phyloP scores from a whole-genome alignment of 306 rosid genomes.

The Pyrus communis region DNA sequence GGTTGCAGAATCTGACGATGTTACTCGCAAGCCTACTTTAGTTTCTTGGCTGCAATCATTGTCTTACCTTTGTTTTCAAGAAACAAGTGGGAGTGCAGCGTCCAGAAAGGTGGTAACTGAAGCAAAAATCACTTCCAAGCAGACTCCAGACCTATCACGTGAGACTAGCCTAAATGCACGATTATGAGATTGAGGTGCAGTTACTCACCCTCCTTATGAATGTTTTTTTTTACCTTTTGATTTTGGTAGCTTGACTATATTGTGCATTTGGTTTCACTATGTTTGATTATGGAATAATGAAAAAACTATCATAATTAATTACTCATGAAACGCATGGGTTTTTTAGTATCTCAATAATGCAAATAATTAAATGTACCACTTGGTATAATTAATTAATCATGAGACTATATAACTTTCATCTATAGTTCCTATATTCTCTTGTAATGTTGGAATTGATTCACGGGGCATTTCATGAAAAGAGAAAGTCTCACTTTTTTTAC shows the following conservation, averaged over 20 bases:
- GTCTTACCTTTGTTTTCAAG: constrained; percentile 64
- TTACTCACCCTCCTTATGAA: not conserved
- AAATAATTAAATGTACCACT: not conserved
- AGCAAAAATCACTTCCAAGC: constrained; percentile 10
- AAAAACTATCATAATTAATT: too few relatives aligned
- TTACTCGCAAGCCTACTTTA: constrained; percentile 64
- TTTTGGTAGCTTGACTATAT: not conserved
- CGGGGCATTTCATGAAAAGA: not conserved
- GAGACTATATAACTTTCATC: not conserved
- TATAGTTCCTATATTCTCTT: not conserved
- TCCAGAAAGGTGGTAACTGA: constrained; percentile 25
- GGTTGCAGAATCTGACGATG: constrained; percentile 91
- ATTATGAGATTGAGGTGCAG: constrained; percentile 36
- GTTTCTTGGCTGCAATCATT: constrained; percentile 96
- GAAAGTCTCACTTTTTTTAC: not conserved
- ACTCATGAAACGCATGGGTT: too few relatives aligned
- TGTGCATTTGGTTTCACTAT: not conserved
- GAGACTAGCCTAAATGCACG: constrained; percentile 40
- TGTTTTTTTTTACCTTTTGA: not conserved
- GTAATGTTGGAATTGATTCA: not conserved
- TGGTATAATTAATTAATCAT: not conserved
- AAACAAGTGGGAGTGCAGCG: constrained; percentile 25
- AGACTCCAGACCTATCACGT: constrained; percentile 24
- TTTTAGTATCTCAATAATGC: not conserved
- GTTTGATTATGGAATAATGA: too few relatives aligned